phyloP scores from a whole-genome alignment of 495 filamentous ascomycete species.

The Talaromyces wortmannii region DNA sequence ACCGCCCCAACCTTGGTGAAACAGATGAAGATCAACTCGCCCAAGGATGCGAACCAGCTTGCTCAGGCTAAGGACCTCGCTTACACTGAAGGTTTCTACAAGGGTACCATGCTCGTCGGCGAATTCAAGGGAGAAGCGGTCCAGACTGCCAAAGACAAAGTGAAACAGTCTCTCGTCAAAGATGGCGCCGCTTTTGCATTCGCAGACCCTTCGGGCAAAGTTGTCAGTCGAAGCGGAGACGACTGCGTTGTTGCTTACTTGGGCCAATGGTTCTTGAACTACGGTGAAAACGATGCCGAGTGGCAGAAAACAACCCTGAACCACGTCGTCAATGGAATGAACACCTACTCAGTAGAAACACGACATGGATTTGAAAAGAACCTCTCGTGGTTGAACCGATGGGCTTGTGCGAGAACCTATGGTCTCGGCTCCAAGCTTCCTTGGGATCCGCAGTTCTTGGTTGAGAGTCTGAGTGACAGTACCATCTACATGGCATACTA shows the following conservation, averaged over 20 bases:
- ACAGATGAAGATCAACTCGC: slow-evolving; percentile 91
- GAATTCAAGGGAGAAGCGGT: slow-evolving; percentile 87
- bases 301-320: slow-evolving; percentile 72
- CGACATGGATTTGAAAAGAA: slow-evolving; percentile 79
- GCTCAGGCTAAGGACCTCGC: slow-evolving; percentile 92
- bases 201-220: slow-evolving; percentile 84
- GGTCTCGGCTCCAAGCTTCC: slow-evolving; percentile 91
- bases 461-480: slow-evolving; percentile 86
- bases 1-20: slow-evolving; percentile 79
- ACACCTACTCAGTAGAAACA: slow-evolving; percentile 72
- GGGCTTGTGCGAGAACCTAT: slow-evolving; percentile 89
- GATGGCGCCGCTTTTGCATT: slow-evolving; percentile 81
- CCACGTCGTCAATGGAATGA: slow-evolving; percentile 67
- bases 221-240: slow-evolving; percentile 79
- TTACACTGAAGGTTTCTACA: slow-evolving; percentile 97
- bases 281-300: slow-evolving; percentile 73
- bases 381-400: slow-evolving; percentile 86
- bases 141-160: slow-evolving; percentile 77
- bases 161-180: slow-evolving; percentile 72
- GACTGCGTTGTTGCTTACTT: slow-evolving; percentile 88
- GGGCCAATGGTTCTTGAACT: slow-evolving; percentile 97
- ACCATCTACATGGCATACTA: slow-evolving; percentile 98
- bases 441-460: slow-evolving; percentile 87
- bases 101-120: slow-evolving; percentile 83
- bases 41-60: slow-evolving; percentile 86